Evolutionary conservation across 306 rosid species (phyloP).

Genomic region (Castanospermum australe): DNA sequence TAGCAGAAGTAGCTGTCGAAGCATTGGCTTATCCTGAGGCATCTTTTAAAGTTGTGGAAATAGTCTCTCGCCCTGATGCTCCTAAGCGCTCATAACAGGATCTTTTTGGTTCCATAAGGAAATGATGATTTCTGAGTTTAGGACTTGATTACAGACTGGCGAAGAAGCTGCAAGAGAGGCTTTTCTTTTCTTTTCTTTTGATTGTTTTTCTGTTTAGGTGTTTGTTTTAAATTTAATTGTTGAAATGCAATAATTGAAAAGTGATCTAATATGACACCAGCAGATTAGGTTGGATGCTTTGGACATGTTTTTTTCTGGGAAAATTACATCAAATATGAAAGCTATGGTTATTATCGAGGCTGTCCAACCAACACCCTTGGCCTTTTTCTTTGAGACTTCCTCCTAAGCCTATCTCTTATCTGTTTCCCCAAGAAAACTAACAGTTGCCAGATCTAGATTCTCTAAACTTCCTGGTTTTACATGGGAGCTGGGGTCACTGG

Average conservation of each 20-base stretch:
- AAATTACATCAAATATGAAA: neutral
- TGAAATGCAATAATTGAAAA: neutral
- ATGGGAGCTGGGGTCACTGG: neutral
- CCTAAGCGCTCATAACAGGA: slow-evolving; percentile 72
- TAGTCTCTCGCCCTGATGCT: slow-evolving; percentile 70
- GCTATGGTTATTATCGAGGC: neutral
- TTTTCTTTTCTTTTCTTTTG: neutral
- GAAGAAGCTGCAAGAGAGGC: neutral
- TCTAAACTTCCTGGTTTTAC: neutral
- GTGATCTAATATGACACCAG: neutral
- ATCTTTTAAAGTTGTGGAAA: slow-evolving; percentile 88
- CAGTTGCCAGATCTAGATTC: too few relatives aligned
- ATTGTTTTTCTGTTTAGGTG: neutral
- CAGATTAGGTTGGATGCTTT: neutral
- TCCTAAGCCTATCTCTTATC: too few relatives aligned
- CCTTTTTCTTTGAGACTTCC: neutral
- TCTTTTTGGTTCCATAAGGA: slow-evolving; percentile 82
- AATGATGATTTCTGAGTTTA: slow-evolving; percentile 36
- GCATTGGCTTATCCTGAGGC: slow-evolving; percentile 80
- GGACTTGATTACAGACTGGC: slow-evolving; percentile 20
- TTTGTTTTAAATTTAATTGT: neutral
- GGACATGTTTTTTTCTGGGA: neutral
- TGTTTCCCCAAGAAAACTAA: too few relatives aligned
- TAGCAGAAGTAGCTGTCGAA: slow-evolving; percentile 91
- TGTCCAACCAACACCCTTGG: neutral